A percentile compares a stretch with the other conserved stretches of the same genome.
These are phyloP conservation scores for Plasmodium vivax DNA, from an alignment of 169 alveolate species.

Conservation along the genomic window DNA sequence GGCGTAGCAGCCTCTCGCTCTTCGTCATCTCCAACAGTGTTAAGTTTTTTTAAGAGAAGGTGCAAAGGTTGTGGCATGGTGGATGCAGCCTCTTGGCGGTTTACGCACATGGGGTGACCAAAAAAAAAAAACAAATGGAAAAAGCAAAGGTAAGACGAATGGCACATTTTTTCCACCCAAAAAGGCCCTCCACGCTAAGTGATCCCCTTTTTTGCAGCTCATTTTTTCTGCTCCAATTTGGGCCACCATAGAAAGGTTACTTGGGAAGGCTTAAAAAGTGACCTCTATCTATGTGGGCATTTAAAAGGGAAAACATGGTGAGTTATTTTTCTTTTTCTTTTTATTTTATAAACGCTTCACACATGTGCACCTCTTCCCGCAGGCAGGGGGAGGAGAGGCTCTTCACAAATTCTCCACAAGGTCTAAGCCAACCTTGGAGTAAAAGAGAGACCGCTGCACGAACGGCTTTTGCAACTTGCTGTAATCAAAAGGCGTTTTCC, in stretches of 20 bases:
- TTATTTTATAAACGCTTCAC: not conserved
- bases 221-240: not conserved
- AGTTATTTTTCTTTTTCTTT: not conserved
- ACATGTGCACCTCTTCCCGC: not conserved
- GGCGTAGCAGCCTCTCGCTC: not conserved
- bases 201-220: not conserved
- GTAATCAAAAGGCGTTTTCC: conserved; percentile 72
- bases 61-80: not conserved
- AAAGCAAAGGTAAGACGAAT: not conserved
- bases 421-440: conserved; percentile 63
- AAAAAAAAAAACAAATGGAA: not conserved
- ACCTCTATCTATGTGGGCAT: not conserved
- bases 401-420: conserved; percentile 39
- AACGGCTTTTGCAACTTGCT: conserved; percentile 46
- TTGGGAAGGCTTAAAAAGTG: not conserved
- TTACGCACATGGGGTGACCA: not conserved
- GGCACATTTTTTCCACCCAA: not conserved
- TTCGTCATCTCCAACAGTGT: not conserved
- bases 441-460: conserved; percentile 39
- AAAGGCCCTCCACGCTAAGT: not conserved
- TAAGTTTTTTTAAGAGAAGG: not conserved
- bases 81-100: not conserved
- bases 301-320: not conserved
- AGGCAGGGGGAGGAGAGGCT: not conserved
- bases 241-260: not conserved